Evolutionary conservation across 1,139 yeast species (phyloP).

Genomic region (Suhomyces bribrorum): DNA sequence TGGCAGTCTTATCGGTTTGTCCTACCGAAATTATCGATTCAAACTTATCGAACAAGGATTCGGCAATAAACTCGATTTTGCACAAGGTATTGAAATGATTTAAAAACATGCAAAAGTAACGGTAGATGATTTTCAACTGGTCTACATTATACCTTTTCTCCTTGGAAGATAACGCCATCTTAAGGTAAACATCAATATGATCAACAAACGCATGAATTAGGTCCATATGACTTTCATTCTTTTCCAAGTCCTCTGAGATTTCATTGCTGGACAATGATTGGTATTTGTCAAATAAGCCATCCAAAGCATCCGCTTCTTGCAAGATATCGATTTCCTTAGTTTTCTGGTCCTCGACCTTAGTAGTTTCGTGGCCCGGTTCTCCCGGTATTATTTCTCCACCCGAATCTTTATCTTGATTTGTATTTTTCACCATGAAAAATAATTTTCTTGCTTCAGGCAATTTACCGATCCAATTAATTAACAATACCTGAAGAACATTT

Average conservation of each 20-base stretch:
- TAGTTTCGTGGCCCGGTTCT: conserved; percentile 4
- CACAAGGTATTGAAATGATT: conserved; percentile 32
- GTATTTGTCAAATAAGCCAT: conserved; percentile 16
- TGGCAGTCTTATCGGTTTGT: conserved; percentile 3
- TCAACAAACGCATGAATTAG: conserved; percentile 11
- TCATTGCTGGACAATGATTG: conserved; percentile 9
- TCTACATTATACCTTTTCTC: neutral
- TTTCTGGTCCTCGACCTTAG: conserved; percentile 2
- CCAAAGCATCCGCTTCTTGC: conserved; percentile 7
- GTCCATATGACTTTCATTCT: conserved; percentile 12
- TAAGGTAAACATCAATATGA: conserved; percentile 18
- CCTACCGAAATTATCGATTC: conserved; percentile 28
- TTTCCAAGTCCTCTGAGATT: conserved; percentile 22
- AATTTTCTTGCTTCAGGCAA: conserved; percentile 42
- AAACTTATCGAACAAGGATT: conserved; percentile 27
- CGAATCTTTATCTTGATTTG: conserved; percentile 15
- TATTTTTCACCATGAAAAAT: conserved; percentile 36
- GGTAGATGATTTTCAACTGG: conserved; percentile 5
- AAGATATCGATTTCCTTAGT: neutral
- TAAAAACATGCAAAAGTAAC: conserved; percentile 29
- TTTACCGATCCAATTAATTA: conserved; percentile 64
- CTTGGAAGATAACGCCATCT: conserved; percentile 7
- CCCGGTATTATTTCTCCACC: conserved; percentile 4
- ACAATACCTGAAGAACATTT: conserved; percentile 56
- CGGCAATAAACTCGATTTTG: conserved; percentile 35